These are phyloP conservation scores for Kluyveromyces siamensis DNA, from an alignment of 805 yeast genomes.

Conservation along the genomic window DNA sequence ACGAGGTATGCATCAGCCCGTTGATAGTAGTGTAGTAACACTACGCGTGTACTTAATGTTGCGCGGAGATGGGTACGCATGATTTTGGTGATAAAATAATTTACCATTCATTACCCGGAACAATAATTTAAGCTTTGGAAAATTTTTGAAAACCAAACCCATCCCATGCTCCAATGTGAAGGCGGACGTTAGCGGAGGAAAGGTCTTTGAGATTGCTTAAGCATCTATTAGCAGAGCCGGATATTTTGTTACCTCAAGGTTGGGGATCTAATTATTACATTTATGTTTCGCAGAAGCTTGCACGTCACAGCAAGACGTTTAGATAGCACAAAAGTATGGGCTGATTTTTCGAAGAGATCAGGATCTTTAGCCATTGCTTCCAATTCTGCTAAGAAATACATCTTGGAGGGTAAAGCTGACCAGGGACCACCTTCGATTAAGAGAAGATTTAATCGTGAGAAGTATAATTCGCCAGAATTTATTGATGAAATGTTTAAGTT, in stretches of 20 bases:
- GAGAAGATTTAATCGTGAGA: conserved; percentile 33
- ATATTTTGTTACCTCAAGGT: neutral
- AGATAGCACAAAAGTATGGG: conserved; percentile 21
- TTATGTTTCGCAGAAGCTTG: conserved; percentile 18
- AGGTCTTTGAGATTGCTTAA: no score
- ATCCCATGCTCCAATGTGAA: no score
- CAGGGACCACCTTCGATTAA: conserved; percentile 48
- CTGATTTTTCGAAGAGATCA: conserved; percentile 17
- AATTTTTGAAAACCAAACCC: no score
- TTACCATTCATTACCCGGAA: no score
- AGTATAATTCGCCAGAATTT: conserved; percentile 61
- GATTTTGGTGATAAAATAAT: no score
- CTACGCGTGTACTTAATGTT: no score
- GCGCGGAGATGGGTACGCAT: no score
- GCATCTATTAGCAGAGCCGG: no score
- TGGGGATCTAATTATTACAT: neutral
- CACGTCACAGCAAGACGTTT: conserved; percentile 10
- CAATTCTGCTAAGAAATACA: conserved; percentile 19
- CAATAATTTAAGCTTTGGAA: no score
- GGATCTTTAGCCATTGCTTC: conserved; percentile 23
- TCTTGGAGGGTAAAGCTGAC: conserved; percentile 28
- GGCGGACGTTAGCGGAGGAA: no score
- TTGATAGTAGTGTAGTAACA: no score
- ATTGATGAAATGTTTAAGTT: conserved; percentile 64
- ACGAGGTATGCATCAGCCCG: no score